Evolutionary conservation across 1,284 basidiomycete species (phyloP), one percentile per base, ranked within the genome.

Genomic region (Naganishia liquefaciens): DNA sequence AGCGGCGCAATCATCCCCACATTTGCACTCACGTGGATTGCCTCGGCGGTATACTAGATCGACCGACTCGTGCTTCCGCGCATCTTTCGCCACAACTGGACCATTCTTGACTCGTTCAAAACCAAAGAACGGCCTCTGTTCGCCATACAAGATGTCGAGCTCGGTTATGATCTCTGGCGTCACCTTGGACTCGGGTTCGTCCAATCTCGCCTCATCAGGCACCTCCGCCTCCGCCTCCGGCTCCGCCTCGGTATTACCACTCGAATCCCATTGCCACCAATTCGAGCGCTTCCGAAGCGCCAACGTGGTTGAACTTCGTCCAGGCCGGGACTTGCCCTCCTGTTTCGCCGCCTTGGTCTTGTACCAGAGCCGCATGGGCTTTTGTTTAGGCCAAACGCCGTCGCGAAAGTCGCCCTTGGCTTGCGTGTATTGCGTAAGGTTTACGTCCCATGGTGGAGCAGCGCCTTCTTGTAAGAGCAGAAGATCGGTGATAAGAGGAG

Each of bases 111-210:
- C 72, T 70, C 84, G 86, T 70, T 90, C 83, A 73, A 93, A 95
- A 0, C 91, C 92, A 70, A 86, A 92, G 85, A 89, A 91, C 0
- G 90, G 86, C 6, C 83, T 81, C 62, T 87, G 86, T 54, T 89
- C 86, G 3, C 93, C 93, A 72, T 87, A 94, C 0, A 90, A 77
- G 1, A 94, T 82, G 74, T 94, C 91, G n/a, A 95, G 69, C 76
- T 96, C 92, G 0, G 91, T 95, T 70, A 96, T 85, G 21, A 91
- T 79, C n/a, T 76, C 74, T 66, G 23, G 33, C 33, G 33, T 37
- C 33, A 37, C 33, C 33, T 37, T 63, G 40, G n/a, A 71, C 27
- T 30, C 80, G 23, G 52, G 52, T 21, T 33, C 17, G 15, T 54
- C 54, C 3, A 46, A 65, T n/a, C 33, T 44, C n/a, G 66, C 63